Evolutionary conservation across 192 early-diverging fungal species (phyloP).

Genomic region (Bifiguratus adelaidae): DNA sequence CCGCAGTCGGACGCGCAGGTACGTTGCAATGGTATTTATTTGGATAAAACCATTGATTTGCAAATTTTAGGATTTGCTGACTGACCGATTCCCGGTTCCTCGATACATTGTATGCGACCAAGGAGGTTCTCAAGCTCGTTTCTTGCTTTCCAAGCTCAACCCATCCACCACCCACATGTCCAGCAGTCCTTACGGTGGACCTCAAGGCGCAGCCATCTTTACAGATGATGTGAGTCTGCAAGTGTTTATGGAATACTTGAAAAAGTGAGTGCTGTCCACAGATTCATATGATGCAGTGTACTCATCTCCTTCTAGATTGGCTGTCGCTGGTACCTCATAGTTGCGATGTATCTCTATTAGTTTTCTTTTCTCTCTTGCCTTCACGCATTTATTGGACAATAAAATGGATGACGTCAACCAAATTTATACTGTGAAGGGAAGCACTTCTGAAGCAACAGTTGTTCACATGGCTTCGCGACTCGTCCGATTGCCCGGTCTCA

Average conservation of each 20-base stretch:
- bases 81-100: slow-evolving; percentile 94
- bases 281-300: not conserved
- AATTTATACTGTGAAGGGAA: no score
- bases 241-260: slow-evolving; percentile 94
- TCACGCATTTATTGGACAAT: no score
- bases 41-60: not conserved
- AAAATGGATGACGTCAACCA: no score
- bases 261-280: slow-evolving; percentile 43
- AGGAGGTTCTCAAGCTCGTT: slow-evolving; percentile 94
- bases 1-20: slow-evolving; percentile 79
- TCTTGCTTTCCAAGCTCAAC: slow-evolving; percentile 96
- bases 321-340: slow-evolving; percentile 34
- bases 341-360: no score
- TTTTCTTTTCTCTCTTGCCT: no score
- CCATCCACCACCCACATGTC: slow-evolving; percentile 91
- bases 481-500: no score
- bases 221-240: slow-evolving; percentile 98
- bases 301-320: slow-evolving; percentile 11
- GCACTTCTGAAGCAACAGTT: no score
- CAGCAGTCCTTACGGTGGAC: slow-evolving; percentile 53
- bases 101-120: slow-evolving; percentile 97
- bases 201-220: slow-evolving; percentile 82
- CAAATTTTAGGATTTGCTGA: slow-evolving; percentile 63
- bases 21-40: not conserved
- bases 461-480: no score